Conservation (phyloP, 179 eudicot genomes). For the Gypsophila paniculata region DNA sequence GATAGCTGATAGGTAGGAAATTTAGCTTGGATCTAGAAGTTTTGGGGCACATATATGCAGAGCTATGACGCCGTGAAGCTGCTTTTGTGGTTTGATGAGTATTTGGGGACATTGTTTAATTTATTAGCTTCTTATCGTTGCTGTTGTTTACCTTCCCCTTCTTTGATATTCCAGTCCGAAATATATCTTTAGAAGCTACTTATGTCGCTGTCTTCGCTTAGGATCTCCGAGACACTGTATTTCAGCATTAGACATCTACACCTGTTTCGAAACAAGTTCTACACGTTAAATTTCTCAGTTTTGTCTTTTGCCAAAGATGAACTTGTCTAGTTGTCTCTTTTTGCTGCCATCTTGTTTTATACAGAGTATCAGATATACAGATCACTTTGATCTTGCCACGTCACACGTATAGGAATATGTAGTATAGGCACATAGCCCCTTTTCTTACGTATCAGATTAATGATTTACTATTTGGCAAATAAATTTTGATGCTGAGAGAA, state of each 20-base stretch:
- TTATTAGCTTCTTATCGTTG: not conserved
- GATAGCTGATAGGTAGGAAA: not conserved
- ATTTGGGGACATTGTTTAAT: not conserved
- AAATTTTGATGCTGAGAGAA: not conserved
- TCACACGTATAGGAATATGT: no score
- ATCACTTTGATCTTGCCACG: not conserved
- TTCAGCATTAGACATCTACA: not conserved
- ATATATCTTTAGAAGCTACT: not conserved
- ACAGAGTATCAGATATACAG: no score
- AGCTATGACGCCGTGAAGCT: not conserved
- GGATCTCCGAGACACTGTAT: not conserved
- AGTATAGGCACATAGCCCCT: no score
- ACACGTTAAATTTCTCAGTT: no score
- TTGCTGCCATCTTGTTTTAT: not conserved
- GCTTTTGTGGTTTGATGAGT: not conserved
- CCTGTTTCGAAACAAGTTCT: not conserved
- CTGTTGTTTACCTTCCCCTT: slow-evolving; percentile 4
- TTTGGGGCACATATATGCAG: not conserved
- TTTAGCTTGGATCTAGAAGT: not conserved
- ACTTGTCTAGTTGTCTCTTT: not conserved
- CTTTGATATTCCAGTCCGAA: not conserved
- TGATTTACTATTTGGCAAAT: no score
- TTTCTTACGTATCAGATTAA: no score
- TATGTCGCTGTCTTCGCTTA: not conserved
- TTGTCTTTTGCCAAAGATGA: not conserved